phyloP scores from a whole-genome alignment of 2,329 filamentous ascomycete genomes.

The Sphaceloma murrayae region DNA sequence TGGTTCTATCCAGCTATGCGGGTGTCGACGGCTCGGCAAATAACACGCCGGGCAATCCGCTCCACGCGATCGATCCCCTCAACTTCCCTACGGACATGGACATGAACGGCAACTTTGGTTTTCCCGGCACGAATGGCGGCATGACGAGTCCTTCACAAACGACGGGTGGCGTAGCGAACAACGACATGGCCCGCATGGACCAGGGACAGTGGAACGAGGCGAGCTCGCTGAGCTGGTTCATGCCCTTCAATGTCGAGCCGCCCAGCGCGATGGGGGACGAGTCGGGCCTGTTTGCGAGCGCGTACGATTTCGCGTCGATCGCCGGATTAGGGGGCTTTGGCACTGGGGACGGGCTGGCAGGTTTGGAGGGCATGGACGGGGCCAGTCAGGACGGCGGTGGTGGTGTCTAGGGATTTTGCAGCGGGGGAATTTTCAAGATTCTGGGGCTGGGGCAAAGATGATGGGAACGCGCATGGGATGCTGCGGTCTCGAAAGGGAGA shows the following conservation, averaged over 20 bases:
- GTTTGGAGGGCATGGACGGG: conserved; percentile 3
- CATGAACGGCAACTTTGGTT: conserved; percentile 22
- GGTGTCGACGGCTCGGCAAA: conserved; percentile 31
- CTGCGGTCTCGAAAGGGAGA: too few species aligned
- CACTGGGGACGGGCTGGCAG: conserved; percentile 4
- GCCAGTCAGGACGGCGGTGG: too few species aligned
- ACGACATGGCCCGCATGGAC: conserved; percentile 14
- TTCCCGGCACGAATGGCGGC: conserved; percentile 16
- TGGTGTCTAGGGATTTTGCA: too few species aligned
- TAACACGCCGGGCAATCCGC: conserved; percentile 17
- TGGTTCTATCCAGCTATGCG: conserved; percentile 64
- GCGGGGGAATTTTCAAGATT: too few species aligned
- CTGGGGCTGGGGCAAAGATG: too few species aligned
- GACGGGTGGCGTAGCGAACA: conserved; percentile 15
- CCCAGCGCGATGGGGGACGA: conserved; percentile 31
- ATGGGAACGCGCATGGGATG: too few species aligned
- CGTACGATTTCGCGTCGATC: conserved; percentile 11
- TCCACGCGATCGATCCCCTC: conserved; percentile 16
- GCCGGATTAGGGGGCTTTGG: conserved; percentile 3
- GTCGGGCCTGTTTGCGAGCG: conserved; percentile 10
- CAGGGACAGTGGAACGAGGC: conserved; percentile 15
- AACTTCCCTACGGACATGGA: conserved; percentile 18
- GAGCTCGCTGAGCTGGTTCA: conserved; percentile 59
- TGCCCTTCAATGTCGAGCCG: conserved; percentile 85
- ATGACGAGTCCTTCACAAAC: conserved; percentile 7